phyloP scores from a whole-genome alignment of 2,329 filamentous ascomycete genomes.

The Aspergillus texensis region DNA sequence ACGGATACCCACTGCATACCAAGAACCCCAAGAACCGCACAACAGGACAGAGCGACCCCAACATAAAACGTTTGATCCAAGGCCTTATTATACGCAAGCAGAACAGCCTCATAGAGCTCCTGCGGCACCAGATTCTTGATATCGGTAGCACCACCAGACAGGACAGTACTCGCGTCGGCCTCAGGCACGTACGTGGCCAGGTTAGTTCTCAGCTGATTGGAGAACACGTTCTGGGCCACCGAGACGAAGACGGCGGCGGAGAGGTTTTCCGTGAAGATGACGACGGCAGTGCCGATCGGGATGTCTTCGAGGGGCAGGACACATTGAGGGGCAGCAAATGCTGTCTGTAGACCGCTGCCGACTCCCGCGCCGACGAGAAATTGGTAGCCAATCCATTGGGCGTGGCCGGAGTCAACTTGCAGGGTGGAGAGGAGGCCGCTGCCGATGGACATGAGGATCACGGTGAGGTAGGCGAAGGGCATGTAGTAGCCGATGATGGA shows the following conservation, averaged over 20 bases:
- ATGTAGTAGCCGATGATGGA: constrained; percentile 5
- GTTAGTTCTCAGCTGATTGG: constrained; percentile 15
- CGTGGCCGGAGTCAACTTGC: background rate
- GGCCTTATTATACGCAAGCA: constrained; percentile 18
- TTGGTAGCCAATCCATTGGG: constrained; percentile 20
- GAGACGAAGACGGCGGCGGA: constrained; percentile 12
- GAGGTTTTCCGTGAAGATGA: constrained; percentile 15
- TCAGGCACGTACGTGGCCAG: constrained; percentile 10
- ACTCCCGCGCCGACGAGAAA: constrained; percentile 14
- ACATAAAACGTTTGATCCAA: constrained; percentile 19
- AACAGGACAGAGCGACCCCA: constrained; percentile 12
- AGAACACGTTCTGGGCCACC: constrained; percentile 20
- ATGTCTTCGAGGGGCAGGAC: constrained; percentile 11
- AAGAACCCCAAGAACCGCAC: constrained; percentile 10
- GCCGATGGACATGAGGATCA: constrained; percentile 5
- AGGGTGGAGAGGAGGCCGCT: constrained; percentile 8
- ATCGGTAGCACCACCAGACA: constrained; percentile 15
- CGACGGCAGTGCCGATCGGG: constrained; percentile 10
- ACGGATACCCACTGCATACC: constrained; percentile 19
- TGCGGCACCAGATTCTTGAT: constrained; percentile 6
- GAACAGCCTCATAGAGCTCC: constrained; percentile 3
- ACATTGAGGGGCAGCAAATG: constrained; percentile 7
- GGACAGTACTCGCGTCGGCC: constrained; percentile 7
- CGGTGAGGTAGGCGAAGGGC: constrained; percentile 6
- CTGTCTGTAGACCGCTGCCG: constrained; percentile 12